Conservation (phyloP, 2,329 filamentous ascomycete genomes). For the Ceratocystis eucalypticola region DNA sequence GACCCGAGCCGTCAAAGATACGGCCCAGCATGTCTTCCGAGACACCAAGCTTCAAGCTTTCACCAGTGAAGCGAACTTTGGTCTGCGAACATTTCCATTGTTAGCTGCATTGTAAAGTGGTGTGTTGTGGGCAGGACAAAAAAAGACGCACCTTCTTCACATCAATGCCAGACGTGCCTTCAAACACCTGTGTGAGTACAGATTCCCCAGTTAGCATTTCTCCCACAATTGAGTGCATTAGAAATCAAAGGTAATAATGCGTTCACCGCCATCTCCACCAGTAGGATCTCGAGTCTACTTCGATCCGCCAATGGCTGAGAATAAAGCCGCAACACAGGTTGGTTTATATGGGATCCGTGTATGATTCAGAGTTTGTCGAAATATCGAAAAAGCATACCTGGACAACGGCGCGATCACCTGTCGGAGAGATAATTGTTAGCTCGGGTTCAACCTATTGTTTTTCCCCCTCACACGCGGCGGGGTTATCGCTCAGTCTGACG, state of each 20-base stretch:
- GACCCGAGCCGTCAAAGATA: slow-evolving; percentile 95
- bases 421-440: slow-evolving; percentile 5
- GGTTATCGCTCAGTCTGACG: not conserved
- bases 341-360: not conserved
- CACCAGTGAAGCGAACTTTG: slow-evolving; percentile 90
- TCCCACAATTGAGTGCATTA: not conserved
- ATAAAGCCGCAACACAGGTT: not conserved
- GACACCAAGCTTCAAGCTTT: slow-evolving; percentile 96
- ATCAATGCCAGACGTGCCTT: slow-evolving; percentile 93
- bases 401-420: slow-evolving; percentile 85
- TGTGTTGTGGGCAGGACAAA: not conserved
- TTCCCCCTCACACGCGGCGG: slow-evolving; percentile 12
- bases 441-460: slow-evolving; percentile 20
- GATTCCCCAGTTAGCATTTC: not conserved
- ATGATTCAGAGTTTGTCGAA: not conserved
- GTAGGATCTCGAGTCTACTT: not conserved
- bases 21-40: slow-evolving; percentile 99
- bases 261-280: not conserved
- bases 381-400: slow-evolving; percentile 46
- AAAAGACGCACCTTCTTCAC: slow-evolving; percentile 72
- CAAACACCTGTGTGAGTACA: slow-evolving; percentile 61
- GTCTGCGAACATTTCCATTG: slow-evolving; percentile 43
- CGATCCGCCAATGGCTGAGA: not conserved
- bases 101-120: slow-evolving; percentile 22
- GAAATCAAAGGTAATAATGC: not conserved